Evolutionary conservation across 2,329 filamentous ascomycete genomes (phyloP).

Genomic region (Amylocarpus encephaloides): DNA sequence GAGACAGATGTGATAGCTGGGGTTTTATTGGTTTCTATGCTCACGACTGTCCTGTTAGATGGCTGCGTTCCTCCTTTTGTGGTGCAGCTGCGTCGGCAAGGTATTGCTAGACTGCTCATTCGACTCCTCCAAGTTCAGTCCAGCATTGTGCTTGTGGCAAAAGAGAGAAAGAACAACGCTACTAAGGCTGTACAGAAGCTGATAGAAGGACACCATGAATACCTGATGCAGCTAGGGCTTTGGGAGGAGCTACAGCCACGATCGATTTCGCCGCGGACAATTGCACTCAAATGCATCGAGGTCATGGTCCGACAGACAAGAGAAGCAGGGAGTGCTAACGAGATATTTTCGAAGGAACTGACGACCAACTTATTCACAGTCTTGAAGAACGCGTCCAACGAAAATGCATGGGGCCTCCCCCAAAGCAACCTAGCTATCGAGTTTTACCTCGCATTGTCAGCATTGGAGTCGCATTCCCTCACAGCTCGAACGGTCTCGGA

Average conservation of each 20-base stretch:
- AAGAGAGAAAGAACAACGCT: conserved; percentile 61
- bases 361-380: conserved; percentile 44
- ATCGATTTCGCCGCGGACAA: conserved; percentile 53
- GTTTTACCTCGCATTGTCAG: conserved; percentile 40
- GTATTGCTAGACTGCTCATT: conserved; percentile 48
- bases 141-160: conserved; percentile 55
- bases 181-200: conserved; percentile 56
- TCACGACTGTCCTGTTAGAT: conserved; percentile 55
- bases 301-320: conserved; percentile 47
- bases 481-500: conserved; percentile 40
- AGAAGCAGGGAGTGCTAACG: conserved; percentile 40
- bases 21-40: conserved; percentile 57
- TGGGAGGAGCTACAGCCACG: conserved; percentile 52
- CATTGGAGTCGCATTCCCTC: conserved; percentile 50
- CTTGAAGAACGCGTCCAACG: conserved; percentile 28
- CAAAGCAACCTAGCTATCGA: conserved; percentile 27
- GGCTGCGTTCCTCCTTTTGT: conserved; percentile 55
- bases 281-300: conserved; percentile 60
- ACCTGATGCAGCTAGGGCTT: conserved; percentile 46
- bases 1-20: conserved; percentile 56
- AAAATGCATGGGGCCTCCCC: conserved; percentile 24
- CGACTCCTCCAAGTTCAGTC: conserved; percentile 46
- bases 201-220: conserved; percentile 47
- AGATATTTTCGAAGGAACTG: conserved; percentile 44
- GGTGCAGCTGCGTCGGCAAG: conserved; percentile 48